Conservation (phyloP, 108 stramenopile genomes). For the Aureococcus anophagefferens region DNA sequence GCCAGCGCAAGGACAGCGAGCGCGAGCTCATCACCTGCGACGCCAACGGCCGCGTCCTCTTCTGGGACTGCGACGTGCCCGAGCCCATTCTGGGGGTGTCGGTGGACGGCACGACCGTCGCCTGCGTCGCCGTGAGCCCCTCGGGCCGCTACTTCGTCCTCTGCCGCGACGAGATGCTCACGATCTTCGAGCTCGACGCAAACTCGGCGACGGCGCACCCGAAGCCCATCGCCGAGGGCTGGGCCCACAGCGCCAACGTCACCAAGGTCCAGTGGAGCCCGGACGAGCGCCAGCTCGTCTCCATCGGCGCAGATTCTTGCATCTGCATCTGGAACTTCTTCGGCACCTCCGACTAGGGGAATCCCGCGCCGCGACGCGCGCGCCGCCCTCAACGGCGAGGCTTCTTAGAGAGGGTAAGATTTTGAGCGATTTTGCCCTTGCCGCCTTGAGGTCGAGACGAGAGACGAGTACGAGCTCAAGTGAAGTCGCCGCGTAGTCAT, state of each 20-base stretch:
- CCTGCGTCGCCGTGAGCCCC: slow-evolving; percentile 21
- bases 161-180: slow-evolving; percentile 32
- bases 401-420: too few relatives aligned
- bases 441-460: too few relatives aligned
- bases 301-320: slow-evolving; percentile 36
- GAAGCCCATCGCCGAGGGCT: slow-evolving; percentile 23
- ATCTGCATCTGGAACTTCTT: slow-evolving; percentile 45
- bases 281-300: slow-evolving; percentile 45
- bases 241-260: slow-evolving; percentile 25
- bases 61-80: slow-evolving; percentile 44
- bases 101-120: background rate
- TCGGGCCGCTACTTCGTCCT: slow-evolving; percentile 36
- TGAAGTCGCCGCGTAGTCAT: too few relatives aligned
- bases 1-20: slow-evolving; percentile 37
- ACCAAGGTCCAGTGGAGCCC: slow-evolving; percentile 26
- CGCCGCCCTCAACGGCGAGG: too few relatives aligned
- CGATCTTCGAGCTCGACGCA: slow-evolving; percentile 21
- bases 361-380: too few relatives aligned
- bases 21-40: slow-evolving; percentile 40
- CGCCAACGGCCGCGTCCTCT: slow-evolving; percentile 31
- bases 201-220: background rate
- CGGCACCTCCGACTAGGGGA: too few relatives aligned
- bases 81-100: slow-evolving; percentile 1
- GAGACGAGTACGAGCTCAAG: too few relatives aligned
- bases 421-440: too few relatives aligned